Evolutionary conservation across 345 rosid species (phyloP).

Genomic region (Corchorus capsularis): DNA sequence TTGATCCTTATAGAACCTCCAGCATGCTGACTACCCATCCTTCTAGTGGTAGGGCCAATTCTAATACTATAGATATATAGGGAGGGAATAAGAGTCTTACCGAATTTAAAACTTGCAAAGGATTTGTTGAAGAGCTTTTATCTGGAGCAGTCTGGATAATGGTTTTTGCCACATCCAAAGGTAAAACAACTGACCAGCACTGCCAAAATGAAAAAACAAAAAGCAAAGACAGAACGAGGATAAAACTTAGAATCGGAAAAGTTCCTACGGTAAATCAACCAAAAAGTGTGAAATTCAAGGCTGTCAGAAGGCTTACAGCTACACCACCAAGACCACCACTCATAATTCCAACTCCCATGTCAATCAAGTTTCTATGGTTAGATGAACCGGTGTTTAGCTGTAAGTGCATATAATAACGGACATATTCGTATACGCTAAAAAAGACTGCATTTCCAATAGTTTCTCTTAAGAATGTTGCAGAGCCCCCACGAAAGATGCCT

Average conservation of each 20-base stretch:
- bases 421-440: slow-evolving; percentile 77
- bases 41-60: not conserved
- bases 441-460: slow-evolving; percentile 77
- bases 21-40: not conserved
- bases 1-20: not conserved
- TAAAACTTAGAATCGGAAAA: slow-evolving; percentile 6
- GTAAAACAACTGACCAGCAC: slow-evolving; percentile 87
- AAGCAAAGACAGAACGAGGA: slow-evolving; percentile 13
- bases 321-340: slow-evolving; percentile 94
- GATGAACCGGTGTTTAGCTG: slow-evolving; percentile 46
- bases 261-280: not conserved
- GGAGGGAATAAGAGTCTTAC: slow-evolving; percentile 43
- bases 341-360: slow-evolving; percentile 79
- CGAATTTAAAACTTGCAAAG: slow-evolving; percentile 65
- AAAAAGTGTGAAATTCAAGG: slow-evolving; percentile 7
- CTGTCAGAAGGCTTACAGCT: slow-evolving; percentile 61
- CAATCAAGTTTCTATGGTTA: slow-evolving; percentile 57
- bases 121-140: slow-evolving; percentile 58
- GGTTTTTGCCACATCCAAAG: slow-evolving; percentile 90
- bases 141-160: slow-evolving; percentile 82
- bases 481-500: slow-evolving; percentile 91
- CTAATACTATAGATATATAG: slow-evolving; percentile 15
- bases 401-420: slow-evolving; percentile 67
- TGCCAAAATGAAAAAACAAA: slow-evolving; percentile 10
- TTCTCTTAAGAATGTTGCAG: slow-evolving; percentile 80